These are phyloP conservation scores for Microdochium paspali DNA, from an alignment of 2,329 filamentous ascomycete species.

Conservation along the genomic window DNA sequence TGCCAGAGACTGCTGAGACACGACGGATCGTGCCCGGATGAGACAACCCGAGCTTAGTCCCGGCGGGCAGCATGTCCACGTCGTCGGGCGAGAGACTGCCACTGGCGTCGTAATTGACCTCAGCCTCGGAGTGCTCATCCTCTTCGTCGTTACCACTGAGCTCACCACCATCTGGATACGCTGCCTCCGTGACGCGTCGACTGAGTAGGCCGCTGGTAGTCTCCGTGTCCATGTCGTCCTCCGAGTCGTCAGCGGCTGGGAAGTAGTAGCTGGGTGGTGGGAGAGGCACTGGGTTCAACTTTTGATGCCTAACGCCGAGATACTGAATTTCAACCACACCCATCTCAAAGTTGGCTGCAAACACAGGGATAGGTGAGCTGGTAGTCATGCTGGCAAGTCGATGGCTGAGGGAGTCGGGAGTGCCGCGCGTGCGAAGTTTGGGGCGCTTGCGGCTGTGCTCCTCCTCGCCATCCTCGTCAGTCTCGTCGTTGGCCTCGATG, in stretches of 20 bases:
- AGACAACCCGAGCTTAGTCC: conserved; percentile 64
- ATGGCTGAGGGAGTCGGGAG: conserved; percentile 28
- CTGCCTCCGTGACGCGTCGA: conserved; percentile 21
- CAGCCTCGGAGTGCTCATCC: conserved; percentile 66
- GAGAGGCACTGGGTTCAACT: conserved; percentile 35
- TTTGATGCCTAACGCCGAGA: conserved; percentile 28
- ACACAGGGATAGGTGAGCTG: conserved; percentile 19
- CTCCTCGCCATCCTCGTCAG: conserved; percentile 3
- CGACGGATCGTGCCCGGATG: conserved; percentile 65
- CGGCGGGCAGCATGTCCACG: conserved; percentile 59
- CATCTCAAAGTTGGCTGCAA: neutral
- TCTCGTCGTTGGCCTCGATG: conserved; percentile 3
- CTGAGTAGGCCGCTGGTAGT: conserved; percentile 8
- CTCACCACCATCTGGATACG: conserved; percentile 67
- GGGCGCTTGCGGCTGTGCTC: conserved; percentile 1
- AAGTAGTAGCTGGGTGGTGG: conserved; percentile 45
- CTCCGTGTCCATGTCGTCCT: conserved; percentile 9
- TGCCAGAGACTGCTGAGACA: conserved; percentile 82
- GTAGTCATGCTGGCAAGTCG: conserved; percentile 32
- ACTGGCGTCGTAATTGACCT: conserved; percentile 65
- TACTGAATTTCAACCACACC: conserved; percentile 34
- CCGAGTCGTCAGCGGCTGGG: conserved; percentile 30
- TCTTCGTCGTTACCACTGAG: conserved; percentile 80
- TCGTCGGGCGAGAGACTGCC: conserved; percentile 62
- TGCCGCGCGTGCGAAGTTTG: conserved; percentile 14